phyloP scores from a whole-genome alignment of 108 stramenopile species.

The Fistulifera solaris region DNA sequence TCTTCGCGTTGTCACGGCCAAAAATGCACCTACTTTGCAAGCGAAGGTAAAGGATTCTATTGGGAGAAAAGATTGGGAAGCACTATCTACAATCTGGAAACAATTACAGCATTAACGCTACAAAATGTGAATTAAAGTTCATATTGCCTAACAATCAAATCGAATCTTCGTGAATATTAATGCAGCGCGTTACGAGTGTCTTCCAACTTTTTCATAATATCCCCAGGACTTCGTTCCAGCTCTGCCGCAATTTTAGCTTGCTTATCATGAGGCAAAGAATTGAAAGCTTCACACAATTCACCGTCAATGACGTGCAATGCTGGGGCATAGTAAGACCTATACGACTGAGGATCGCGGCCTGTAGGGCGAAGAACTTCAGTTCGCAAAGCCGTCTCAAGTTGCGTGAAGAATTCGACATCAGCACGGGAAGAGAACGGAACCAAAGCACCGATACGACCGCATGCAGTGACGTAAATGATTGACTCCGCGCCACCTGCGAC shows the following conservation, averaged over 20 bases:
- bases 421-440: constrained; percentile 88
- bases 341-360: constrained; percentile 89
- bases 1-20: too few relatives aligned
- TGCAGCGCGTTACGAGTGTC: constrained; percentile 67
- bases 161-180: constrained; percentile 11
- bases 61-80: too few relatives aligned
- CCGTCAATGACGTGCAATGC: constrained; percentile 92
- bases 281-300: constrained; percentile 91
- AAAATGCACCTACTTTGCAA: too few relatives aligned
- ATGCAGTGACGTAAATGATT: constrained; percentile 87
- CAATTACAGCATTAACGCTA: too few relatives aligned
- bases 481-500: constrained; percentile 86
- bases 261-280: constrained; percentile 52
- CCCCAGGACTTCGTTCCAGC: constrained; percentile 86
- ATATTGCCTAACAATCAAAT: neutral
- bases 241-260: constrained; percentile 82
- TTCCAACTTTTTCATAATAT: constrained; percentile 94
- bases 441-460: constrained; percentile 89
- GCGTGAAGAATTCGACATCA: constrained; percentile 91
- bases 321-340: constrained; percentile 91
- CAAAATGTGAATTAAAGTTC: too few relatives aligned
- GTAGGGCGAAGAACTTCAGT: constrained; percentile 67
- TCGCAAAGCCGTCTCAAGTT: constrained; percentile 85
- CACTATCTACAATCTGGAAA: too few relatives aligned
- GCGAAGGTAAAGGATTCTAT: too few relatives aligned